phyloP scores from a whole-genome alignment of 2,329 filamentous ascomycete species.

The Penicillium paneum region DNA sequence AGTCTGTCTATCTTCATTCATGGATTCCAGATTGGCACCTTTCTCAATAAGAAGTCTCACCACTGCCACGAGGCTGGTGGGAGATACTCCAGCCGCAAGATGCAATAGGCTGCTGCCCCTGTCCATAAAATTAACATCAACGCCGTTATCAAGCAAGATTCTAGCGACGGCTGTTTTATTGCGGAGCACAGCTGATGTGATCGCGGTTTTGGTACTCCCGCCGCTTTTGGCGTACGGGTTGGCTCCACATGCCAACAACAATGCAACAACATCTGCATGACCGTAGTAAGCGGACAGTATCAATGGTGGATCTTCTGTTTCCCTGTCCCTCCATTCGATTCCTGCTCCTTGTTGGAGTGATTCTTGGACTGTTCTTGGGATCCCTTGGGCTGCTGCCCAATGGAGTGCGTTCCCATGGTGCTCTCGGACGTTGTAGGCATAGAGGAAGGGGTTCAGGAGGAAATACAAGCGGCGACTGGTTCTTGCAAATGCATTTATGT shows the following conservation, averaged over 20 bases:
- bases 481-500: conserved; percentile 2
- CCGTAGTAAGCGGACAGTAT: background rate
- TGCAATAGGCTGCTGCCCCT: background rate
- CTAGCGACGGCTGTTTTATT: background rate
- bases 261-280: background rate
- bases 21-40: conserved; percentile 3
- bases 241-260: conserved; percentile 1
- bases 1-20: background rate
- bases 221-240: background rate
- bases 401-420: conserved; percentile 2
- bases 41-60: background rate
- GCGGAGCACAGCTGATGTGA: background rate
- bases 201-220: background rate
- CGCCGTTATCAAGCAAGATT: background rate
- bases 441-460: conserved; percentile 1
- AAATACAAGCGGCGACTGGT: background rate
- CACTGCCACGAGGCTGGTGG: background rate
- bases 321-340: background rate
- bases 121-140: background rate
- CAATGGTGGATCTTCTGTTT: background rate
- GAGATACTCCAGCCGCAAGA: background rate
- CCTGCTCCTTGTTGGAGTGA: conserved; percentile 2
- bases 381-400: conserved; percentile 1
- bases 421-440: background rate
- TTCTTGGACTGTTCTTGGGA: background rate